These are phyloP conservation scores for Mytilinidion resinicola DNA, from an alignment of 495 filamentous ascomycete genomes.

Conservation along the genomic window DNA sequence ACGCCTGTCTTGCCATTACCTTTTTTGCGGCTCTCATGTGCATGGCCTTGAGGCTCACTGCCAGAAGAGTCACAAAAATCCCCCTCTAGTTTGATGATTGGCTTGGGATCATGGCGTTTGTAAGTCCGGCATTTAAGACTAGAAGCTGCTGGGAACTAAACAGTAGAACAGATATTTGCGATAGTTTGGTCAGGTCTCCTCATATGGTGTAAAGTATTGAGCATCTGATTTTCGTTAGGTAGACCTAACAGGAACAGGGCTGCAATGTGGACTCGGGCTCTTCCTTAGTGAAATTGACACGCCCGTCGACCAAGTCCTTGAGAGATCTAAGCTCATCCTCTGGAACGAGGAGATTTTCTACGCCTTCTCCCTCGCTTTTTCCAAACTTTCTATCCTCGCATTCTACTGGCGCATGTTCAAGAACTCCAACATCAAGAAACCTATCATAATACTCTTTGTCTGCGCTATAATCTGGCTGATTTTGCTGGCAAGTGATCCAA, in stretches of 20 bases:
- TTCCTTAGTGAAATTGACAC: constrained; percentile 5
- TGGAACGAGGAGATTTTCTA: constrained; percentile 15
- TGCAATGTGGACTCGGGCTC: constrained; percentile 12
- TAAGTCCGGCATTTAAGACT: neutral
- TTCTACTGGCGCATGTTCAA: constrained; percentile 29
- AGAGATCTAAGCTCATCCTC: constrained; percentile 7
- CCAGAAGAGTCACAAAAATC: constrained; percentile 14
- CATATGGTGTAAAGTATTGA: constrained; percentile 12
- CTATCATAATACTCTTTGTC: constrained; percentile 13
- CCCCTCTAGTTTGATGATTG: constrained; percentile 17
- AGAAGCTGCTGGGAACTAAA: too few relatives aligned
- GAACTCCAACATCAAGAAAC: constrained; percentile 14
- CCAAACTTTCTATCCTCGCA: constrained; percentile 20
- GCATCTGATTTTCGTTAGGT: neutral
- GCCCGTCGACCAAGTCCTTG: neutral
- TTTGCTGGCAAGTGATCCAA: constrained; percentile 6
- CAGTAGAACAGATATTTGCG: neutral
- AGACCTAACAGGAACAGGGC: neutral
- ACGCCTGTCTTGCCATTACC: constrained; percentile 16
- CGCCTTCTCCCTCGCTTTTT: constrained; percentile 12
- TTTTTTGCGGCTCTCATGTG: constrained; percentile 9
- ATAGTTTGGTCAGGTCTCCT: constrained; percentile 1
- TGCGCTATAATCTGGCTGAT: constrained; percentile 16
- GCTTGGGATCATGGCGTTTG: constrained; percentile 10
- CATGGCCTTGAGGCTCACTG: constrained; percentile 7